Evolutionary conservation across 139 green algal species (phyloP).

Genomic region (Auxenochlorella pyrenoidosa): DNA sequence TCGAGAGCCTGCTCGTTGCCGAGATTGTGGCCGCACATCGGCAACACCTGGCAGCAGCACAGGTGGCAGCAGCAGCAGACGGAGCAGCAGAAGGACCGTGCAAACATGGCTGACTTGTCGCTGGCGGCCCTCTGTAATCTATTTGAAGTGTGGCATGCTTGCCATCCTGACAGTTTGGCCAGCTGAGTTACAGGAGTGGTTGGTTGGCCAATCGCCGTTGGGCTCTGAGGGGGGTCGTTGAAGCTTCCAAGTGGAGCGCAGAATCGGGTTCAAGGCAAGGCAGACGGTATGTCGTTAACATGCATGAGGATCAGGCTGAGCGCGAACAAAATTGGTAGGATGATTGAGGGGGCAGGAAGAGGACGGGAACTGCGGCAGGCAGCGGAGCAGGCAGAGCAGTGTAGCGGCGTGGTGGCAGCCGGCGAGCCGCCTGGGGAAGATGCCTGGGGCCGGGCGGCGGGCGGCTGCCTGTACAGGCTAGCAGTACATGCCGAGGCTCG

Average conservation of each 20-base stretch:
- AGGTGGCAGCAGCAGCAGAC: background rate
- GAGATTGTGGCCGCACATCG: slow-evolving; percentile 29
- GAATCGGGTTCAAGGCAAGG: too few species aligned
- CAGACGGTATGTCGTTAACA: too few species aligned
- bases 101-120: too few species aligned
- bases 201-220: too few species aligned
- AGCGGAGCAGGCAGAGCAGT: background rate
- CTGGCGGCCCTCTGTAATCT: too few species aligned
- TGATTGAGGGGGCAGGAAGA: background rate
- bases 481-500: background rate
- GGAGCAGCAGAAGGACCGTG: too few species aligned
- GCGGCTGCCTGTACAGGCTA: background rate
- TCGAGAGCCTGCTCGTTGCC: slow-evolving; percentile 34
- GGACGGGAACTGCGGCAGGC: slow-evolving; percentile 3
- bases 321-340: background rate
- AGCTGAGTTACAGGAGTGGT: too few species aligned
- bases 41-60: slow-evolving; percentile 32
- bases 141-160: too few species aligned
- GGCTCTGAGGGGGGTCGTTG: too few species aligned
- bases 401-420: background rate
- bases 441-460: background rate
- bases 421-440: background rate
- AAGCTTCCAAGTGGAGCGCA: too few species aligned
- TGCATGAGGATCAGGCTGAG: too few species aligned
- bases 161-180: too few species aligned